Conservation (phyloP, 257 asterid genomes). For the Jacaranda mimosifolia region DNA sequence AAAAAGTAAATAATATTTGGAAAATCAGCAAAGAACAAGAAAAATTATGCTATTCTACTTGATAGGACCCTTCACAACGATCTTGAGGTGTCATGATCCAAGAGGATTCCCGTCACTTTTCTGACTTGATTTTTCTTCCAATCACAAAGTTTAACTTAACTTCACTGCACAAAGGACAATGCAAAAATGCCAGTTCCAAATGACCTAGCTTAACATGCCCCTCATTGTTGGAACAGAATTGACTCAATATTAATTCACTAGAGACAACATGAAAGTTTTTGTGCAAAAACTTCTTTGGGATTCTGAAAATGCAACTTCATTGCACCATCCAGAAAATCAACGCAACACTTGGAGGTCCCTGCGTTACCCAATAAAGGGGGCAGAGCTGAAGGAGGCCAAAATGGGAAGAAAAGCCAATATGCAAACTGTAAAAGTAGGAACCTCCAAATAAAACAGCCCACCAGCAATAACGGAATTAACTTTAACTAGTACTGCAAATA, state of each 20-base stretch:
- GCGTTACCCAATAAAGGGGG: conserved; percentile 1
- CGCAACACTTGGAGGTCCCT: neutral
- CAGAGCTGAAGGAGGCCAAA: neutral
- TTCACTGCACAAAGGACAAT: neutral
- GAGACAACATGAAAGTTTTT: neutral
- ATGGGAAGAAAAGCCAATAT: neutral
- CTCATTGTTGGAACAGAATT: neutral
- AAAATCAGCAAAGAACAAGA: neutral
- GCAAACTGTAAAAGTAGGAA: neutral
- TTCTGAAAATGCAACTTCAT: neutral
- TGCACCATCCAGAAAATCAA: conserved; percentile 5
- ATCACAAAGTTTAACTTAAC: neutral
- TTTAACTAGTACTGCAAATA: neutral
- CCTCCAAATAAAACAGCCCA: neutral
- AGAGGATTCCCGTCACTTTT: conserved; percentile 10
- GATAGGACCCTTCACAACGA: neutral
- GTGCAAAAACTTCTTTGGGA: neutral
- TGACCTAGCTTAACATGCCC: neutral
- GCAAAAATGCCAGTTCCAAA: neutral
- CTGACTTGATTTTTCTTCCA: conserved; percentile 10
- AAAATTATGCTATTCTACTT: neutral
- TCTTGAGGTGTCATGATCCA: neutral
- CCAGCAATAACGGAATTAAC: too few relatives aligned
- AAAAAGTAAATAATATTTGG: neutral
- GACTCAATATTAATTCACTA: conserved; percentile 5